Base-by-base conservation (phyloP, 805 yeast species). In the Ogataea wickerhamii region DNA sequence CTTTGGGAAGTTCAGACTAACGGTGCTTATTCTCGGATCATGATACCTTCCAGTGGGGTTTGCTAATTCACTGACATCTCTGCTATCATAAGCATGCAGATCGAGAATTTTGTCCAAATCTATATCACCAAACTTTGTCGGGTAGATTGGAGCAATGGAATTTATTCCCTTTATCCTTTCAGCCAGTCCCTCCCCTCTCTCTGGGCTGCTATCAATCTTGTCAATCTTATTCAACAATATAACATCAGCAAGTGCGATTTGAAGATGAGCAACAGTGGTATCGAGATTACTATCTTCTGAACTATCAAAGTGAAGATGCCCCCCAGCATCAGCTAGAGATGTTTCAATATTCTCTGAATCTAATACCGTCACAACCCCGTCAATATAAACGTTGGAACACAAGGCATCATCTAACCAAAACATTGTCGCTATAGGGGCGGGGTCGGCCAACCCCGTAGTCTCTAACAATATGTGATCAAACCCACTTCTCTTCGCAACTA, bases 391-490 rank as follows among this genome's bases (percentile, higher is more conserved):
- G 48, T 80, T 81, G 4, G 95, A 80, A 12, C 81, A 73, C 41
- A 93, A 67, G 0, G 89, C 97, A 18, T 86, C 91, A 58, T 93
- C 98, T 21, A 89, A 71, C 98, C 98, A 93, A 62, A 93, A 93
- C 96, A 91, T 91, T 47, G 80, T 77, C 4, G 97, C 96, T 19
- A 93, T 87, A 0, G 98, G 98, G 0, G 89, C 97, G 0, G 98
- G 98, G 56, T 93, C 98, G 0, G 98, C 98, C 12, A 93, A 73
- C 0, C 98, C 98, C 0, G 96, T 87, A 0, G 98, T 93, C 56
- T 93, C 98, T 37, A 93, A 66, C 18, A 93, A 59, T n/a, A 93
- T 88, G 55, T 91, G 84, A 61, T 93, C 98, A 36, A 91, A 88
- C 1, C 56, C 63, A 36, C 73, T 73, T 22, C 77, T 81, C 36